Evolutionary conservation across 192 early-diverging fungal genomes (phyloP), one percentile per base, ranked within the genome.

Genomic region (Chytriomyces hyalinus): DNA sequence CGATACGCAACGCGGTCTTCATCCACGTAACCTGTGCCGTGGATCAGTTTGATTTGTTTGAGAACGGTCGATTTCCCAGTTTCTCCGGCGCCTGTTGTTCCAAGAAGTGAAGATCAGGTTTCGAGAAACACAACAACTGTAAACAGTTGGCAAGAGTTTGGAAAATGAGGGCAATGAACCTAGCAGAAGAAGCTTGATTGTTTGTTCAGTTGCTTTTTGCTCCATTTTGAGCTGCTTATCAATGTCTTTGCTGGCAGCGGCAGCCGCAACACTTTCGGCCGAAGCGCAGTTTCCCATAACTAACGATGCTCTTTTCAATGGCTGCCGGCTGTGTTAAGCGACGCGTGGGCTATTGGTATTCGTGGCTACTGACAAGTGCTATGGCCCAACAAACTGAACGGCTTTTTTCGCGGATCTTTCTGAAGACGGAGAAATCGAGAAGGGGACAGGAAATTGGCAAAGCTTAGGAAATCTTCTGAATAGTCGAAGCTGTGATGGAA

Each of bases 21-120:
- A 28, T 81, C 84, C 1, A 74, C 46, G 62, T 73, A 85, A 0
- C 78, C 83, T 1, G 69, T 59, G 36, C 84, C 84, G 45, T 85
- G 78, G 20, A 84, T 83, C 17, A 85, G 73, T 61, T 71, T 73
- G 63, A 85, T 81, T 65, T 85, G 84, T 63, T 85, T 85, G 24
- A 85, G 69, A 65, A 85, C 53, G 6, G 84, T 85, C 6, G 84
- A 85, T 75, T 85, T 85, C 11, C 84, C 84, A 36, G 84, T 84
- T 68, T 85, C 84, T 50, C 84, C 84, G 15, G 84, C 62, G 7
- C 84, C 84, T 76, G 44, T 62, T 44, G 3, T 50, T 51, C 8
- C 8, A 71, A 36, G 4, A 36, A 36, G 44, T n/a, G 10, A 15
- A 45, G n/a, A 17, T 67, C 44, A 45, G 47, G 50, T 22, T 8